Conservation (phyloP, 1,284 basidiomycete genomes). For the Rugosomyces carneus region DNA sequence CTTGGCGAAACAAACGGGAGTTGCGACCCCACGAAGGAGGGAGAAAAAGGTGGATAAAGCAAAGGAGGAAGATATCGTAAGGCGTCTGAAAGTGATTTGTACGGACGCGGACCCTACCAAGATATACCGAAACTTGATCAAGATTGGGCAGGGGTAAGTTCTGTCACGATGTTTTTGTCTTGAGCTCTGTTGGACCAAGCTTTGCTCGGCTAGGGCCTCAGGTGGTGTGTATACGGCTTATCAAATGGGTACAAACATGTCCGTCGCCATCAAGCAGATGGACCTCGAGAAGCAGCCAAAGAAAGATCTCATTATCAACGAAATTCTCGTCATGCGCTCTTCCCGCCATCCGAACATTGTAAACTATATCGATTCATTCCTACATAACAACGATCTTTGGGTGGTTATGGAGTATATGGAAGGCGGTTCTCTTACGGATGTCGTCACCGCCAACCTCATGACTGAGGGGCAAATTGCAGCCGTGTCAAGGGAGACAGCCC, state of each 20-base stretch:
- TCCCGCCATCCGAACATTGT: constrained; percentile 97
- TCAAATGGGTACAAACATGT: constrained; percentile 88
- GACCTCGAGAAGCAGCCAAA: constrained; percentile 99
- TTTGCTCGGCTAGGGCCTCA: constrained; percentile 60
- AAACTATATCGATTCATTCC: constrained; percentile 98
- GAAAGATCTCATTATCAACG: constrained; percentile 99
- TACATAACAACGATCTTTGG: constrained; percentile 98
- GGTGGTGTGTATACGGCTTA: constrained; percentile 98
- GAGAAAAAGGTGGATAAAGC: constrained; percentile 85
- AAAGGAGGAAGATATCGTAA: constrained; percentile 87
- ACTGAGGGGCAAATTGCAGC: constrained; percentile 93
- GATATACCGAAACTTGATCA: constrained; percentile 87
- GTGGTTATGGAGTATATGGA: constrained; percentile 99
- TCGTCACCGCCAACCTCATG: constrained; percentile 97
- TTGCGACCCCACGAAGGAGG: constrained; percentile 74
- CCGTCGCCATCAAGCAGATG: constrained; percentile 99
- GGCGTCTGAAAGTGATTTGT: constrained; percentile 89
- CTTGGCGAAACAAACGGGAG: constrained; percentile 59
- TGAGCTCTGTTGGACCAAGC: background rate
- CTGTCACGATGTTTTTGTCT: constrained; percentile 1
- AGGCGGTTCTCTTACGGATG: constrained; percentile 88
- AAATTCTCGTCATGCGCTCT: constrained; percentile 98
- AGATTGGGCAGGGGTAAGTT: constrained; percentile 94
- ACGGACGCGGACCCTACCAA: constrained; percentile 96
- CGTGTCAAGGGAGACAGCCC: constrained; percentile 84